Evolutionary conservation across 148 eudicot species (phyloP).

Genomic region (Cornus florida): DNA sequence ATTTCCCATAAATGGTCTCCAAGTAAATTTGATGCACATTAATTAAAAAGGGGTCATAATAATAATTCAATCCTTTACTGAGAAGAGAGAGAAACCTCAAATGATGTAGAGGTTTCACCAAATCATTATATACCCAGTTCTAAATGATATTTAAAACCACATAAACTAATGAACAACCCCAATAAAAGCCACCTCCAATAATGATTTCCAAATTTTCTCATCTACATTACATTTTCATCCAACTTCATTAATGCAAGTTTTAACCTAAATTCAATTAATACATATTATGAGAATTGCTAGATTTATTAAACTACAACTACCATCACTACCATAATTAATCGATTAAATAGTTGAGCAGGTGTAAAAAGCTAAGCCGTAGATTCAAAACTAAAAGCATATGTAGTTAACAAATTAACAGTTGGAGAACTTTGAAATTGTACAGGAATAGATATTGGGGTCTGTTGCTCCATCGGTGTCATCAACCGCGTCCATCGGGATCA

Average conservation of each 20-base stretch:
- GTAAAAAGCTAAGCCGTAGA: background rate
- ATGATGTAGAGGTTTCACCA: slow-evolving; percentile 4
- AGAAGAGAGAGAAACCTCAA: background rate
- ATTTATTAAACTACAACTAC: background rate
- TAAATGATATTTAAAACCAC: background rate
- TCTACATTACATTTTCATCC: background rate
- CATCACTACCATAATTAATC: background rate
- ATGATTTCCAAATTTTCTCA: background rate
- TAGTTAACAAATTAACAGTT: no score
- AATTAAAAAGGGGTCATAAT: background rate
- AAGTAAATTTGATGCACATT: no score
- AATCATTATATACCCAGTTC: background rate
- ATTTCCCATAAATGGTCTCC: background rate
- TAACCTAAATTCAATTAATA: background rate
- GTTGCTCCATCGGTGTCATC: no score
- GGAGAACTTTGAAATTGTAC: no score
- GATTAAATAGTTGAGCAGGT: background rate
- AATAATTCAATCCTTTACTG: no score
- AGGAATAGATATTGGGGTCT: no score
- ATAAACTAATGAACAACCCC: background rate
- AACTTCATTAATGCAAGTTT: background rate
- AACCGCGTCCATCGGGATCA: no score
- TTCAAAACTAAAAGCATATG: background rate
- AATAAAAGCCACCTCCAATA: background rate
- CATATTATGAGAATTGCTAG: background rate